These are phyloP conservation scores for Phytopythium montanum DNA, from an alignment of 352 stramenopile genomes.

Conservation along the genomic window DNA sequence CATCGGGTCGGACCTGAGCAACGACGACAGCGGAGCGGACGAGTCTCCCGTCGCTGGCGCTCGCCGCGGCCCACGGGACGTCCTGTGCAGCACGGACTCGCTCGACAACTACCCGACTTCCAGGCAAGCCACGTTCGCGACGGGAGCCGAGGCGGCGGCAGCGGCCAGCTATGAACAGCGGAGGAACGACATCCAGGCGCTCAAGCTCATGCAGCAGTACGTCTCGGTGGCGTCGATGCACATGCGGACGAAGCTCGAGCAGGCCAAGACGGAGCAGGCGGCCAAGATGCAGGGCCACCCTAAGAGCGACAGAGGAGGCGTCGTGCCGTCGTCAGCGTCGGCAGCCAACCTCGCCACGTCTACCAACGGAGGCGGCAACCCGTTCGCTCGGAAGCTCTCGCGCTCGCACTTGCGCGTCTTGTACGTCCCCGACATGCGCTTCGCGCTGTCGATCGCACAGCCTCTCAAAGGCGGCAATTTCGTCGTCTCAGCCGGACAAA, in stretches of 20 bases:
- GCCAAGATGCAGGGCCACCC: conserved; percentile 54
- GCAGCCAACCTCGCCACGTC: conserved; percentile 22
- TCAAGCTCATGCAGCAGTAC: conserved; percentile 88
- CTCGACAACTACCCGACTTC: conserved; percentile 50
- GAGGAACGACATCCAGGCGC: conserved; percentile 72
- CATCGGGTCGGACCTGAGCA: conserved; percentile 5
- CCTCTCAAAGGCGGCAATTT: conserved; percentile 43
- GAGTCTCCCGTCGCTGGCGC: not conserved
- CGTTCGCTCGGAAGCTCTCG: conserved; percentile 54
- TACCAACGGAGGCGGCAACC: conserved; percentile 25
- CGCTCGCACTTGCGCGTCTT: conserved; percentile 54
- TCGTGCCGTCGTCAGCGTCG: conserved; percentile 13
- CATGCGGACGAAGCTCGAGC: conserved; percentile 87
- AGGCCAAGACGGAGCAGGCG: conserved; percentile 76
- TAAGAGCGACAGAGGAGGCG: conserved; percentile 32
- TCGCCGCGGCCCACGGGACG: conserved; percentile 31
- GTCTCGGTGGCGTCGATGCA: conserved; percentile 86
- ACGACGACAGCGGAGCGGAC: not conserved
- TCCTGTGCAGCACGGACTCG: conserved; percentile 64
- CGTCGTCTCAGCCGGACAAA: conserved; percentile 19
- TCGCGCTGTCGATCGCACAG: conserved; percentile 50
- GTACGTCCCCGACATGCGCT: conserved; percentile 65
- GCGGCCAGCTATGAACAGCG: conserved; percentile 49
- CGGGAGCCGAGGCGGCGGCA: not conserved
- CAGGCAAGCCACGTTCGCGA: conserved; percentile 8